phyloP scores from a whole-genome alignment of 352 stramenopile species.

The Phytophthora fragariae region DNA sequence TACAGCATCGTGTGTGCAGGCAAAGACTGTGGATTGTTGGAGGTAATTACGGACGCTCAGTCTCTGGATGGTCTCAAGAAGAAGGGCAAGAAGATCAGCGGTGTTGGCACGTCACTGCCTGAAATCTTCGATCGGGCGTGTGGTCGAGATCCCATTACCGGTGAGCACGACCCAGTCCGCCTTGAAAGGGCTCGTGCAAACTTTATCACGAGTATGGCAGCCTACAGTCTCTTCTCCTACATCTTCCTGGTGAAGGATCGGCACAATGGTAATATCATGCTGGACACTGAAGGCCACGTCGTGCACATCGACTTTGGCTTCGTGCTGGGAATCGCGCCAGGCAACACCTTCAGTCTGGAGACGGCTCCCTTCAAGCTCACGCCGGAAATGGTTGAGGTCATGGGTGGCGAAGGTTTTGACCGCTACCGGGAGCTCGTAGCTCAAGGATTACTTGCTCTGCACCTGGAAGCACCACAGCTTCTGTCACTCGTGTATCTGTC shows the following conservation, averaged over 20 bases:
- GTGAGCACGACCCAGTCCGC: slow-evolving; percentile 48
- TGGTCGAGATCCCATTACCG: slow-evolving; percentile 48
- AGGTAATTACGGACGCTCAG: slow-evolving; percentile 95
- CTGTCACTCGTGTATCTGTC: slow-evolving; percentile 92
- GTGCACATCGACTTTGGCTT: slow-evolving; percentile 99
- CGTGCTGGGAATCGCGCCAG: slow-evolving; percentile 96
- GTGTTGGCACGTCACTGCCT: slow-evolving; percentile 39
- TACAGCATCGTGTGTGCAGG: slow-evolving; percentile 96
- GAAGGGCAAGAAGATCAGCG: slow-evolving; percentile 58
- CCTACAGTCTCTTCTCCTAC: slow-evolving; percentile 97
- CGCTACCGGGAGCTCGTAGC: slow-evolving; percentile 93
- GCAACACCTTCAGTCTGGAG: slow-evolving; percentile 97
- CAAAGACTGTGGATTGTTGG: slow-evolving; percentile 93
- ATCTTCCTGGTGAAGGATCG: slow-evolving; percentile 97
- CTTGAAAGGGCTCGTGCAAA: slow-evolving; percentile 89
- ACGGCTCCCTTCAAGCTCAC: slow-evolving; percentile 98
- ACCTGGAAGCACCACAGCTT: slow-evolving; percentile 93
- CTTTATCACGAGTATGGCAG: slow-evolving; percentile 95
- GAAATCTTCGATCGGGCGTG: slow-evolving; percentile 66
- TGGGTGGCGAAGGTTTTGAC: slow-evolving; percentile 88
- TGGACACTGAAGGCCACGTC: slow-evolving; percentile 95
- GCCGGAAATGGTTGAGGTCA: slow-evolving; percentile 96
- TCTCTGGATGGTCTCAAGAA: slow-evolving; percentile 97
- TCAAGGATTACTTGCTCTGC: slow-evolving; percentile 94
- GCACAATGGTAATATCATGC: slow-evolving; percentile 99